Percentiles rank a stretch among this genome's conserved stretches.
Conservation (phyloP, 2,329 filamentous ascomycete genomes). For the Penicillium hordei region DNA sequence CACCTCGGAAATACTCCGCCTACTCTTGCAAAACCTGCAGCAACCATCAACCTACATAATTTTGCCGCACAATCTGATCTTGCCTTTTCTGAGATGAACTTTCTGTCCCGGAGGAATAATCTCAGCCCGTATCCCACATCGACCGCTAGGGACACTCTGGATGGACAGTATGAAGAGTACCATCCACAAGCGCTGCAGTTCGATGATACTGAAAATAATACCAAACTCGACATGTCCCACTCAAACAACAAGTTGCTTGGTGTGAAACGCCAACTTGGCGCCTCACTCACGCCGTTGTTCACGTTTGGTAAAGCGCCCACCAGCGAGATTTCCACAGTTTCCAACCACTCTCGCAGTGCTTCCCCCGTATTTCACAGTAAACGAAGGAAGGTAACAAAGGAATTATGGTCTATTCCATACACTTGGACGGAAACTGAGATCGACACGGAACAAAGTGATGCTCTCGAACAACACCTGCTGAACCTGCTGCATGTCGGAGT, state of each 20-base stretch:
- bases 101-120: conserved; percentile 14
- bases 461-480: conserved; percentile 14
- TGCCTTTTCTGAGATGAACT: conserved; percentile 27
- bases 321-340: neutral
- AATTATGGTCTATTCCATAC: conserved; percentile 10
- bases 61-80: conserved; percentile 14
- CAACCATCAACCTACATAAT: neutral
- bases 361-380: neutral
- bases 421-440: conserved; percentile 12
- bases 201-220: neutral
- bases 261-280: neutral
- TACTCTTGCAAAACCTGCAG: neutral
- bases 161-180: neutral
- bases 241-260: neutral
- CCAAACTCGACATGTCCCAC: neutral
- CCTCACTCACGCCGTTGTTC: neutral
- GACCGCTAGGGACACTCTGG: neutral
- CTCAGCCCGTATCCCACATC: neutral
- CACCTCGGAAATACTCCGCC: conserved; percentile 18
- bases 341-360: no score
- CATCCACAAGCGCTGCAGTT: neutral
- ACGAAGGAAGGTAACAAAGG: neutral
- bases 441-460: neutral
- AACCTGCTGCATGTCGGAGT: conserved; percentile 19
- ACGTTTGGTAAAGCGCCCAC: neutral